Evolutionary conservation across 2,329 filamentous ascomycete species (phyloP).

Genomic region (Fusarium sp.): DNA sequence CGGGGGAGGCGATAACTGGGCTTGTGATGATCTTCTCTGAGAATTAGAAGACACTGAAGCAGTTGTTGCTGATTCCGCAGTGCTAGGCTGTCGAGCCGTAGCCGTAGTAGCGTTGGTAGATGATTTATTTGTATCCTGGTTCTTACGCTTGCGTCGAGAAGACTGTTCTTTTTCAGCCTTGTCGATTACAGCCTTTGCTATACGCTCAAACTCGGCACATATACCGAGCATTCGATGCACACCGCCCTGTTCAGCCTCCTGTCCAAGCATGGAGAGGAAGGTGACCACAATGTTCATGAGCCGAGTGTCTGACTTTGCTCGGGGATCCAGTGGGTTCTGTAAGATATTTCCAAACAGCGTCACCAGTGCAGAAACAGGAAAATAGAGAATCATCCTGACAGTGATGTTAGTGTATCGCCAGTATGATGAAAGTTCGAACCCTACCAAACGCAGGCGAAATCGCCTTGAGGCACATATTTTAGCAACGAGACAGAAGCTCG

Average conservation of each 20-base stretch:
- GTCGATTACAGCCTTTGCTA: conserved; percentile 89
- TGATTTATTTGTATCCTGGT: conserved; percentile 56
- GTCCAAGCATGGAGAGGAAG: conserved; percentile 88
- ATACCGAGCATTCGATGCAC: conserved; percentile 94
- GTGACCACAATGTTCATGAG: conserved; percentile 93
- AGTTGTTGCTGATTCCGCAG: conserved; percentile 6
- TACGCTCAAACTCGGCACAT: conserved; percentile 95
- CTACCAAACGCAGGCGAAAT: conserved; percentile 94
- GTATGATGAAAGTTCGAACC: conserved; percentile 44
- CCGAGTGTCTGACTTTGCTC: conserved; percentile 87
- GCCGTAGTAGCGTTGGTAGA: conserved; percentile 8
- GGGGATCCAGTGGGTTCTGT: conserved; percentile 90
- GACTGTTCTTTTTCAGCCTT: conserved; percentile 87
- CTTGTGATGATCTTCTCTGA: conserved; percentile 26
- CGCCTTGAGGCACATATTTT: conserved; percentile 95
- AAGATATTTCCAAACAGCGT: conserved; percentile 96
- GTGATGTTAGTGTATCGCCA: conserved; percentile 41
- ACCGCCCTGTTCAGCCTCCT: conserved; percentile 88
- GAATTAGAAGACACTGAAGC: conserved; percentile 1
- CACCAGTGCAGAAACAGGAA: conserved; percentile 92
- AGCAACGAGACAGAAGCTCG: conserved; percentile 92
- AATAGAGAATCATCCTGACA: conserved; percentile 86
- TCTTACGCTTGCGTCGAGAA: conserved; percentile 85
- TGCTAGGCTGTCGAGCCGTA: conserved; percentile 24
- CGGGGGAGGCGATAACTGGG: conserved; percentile 43